phyloP scores from a whole-genome alignment of 768 basidiomycete species.

The Agaricus sinodeliciosus region DNA sequence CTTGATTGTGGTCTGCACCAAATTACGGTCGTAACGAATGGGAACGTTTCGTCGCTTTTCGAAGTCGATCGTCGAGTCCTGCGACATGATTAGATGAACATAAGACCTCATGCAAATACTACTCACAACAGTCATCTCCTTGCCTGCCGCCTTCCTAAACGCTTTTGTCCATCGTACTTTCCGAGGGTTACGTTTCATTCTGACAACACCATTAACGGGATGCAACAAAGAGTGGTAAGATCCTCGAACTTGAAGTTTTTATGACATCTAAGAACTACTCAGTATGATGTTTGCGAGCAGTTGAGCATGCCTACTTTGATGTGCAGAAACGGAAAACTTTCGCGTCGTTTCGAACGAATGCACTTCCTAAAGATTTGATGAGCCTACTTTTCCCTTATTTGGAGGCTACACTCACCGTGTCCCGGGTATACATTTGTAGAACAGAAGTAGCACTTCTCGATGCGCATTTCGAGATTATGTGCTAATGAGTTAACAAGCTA shows the following conservation, averaged over 20 bases:
- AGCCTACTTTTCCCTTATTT: neutral
- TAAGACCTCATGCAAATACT: neutral
- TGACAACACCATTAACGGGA: constrained; percentile 21
- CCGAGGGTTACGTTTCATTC: constrained; percentile 99
- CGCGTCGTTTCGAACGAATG: constrained; percentile 96
- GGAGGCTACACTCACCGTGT: constrained; percentile 51
- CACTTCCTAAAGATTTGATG: constrained; percentile 49
- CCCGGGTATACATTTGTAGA: constrained; percentile 96
- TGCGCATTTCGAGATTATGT: constrained; percentile 53
- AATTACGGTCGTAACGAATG: constrained; percentile 92
- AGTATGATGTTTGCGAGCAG: neutral
- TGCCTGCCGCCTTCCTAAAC: constrained; percentile 96
- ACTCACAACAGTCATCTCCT: constrained; percentile 97
- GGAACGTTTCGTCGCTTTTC: constrained; percentile 98
- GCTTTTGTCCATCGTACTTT: constrained; percentile 99
- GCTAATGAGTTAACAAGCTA: neutral
- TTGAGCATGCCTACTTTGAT: constrained; percentile 64
- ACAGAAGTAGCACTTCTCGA: constrained; percentile 99
- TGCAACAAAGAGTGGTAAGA: neutral
- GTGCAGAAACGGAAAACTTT: constrained; percentile 98
- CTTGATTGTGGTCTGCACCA: constrained; percentile 88
- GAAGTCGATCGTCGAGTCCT: constrained; percentile 99
- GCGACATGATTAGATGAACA: neutral
- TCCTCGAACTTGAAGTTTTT: constrained; percentile 93
- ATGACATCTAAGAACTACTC: constrained; percentile 61